phyloP scores from a whole-genome alignment of 306 rosid genomes.

The Leucaena leucocephala region DNA sequence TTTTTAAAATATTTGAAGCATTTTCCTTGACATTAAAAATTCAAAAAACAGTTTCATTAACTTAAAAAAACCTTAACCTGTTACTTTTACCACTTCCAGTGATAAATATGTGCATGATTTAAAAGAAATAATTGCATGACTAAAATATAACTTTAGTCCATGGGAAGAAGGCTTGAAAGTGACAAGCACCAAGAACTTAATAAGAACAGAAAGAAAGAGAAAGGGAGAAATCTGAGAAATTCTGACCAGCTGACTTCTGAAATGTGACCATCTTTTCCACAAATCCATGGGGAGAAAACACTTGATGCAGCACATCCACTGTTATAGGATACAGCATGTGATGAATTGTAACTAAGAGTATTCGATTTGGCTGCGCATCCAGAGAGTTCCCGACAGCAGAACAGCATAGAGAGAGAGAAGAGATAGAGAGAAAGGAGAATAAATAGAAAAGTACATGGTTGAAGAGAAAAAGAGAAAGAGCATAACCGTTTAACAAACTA shows the following conservation, averaged over 20 bases:
- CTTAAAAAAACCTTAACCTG: constrained; percentile 8
- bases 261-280: constrained; percentile 99
- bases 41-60: constrained; percentile 16
- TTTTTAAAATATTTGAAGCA: constrained; percentile 26
- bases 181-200: constrained; percentile 31
- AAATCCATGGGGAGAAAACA: constrained; percentile 95
- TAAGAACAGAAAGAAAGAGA: constrained; percentile 51
- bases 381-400: constrained; percentile 67
- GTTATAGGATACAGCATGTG: constrained; percentile 99
- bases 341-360: constrained; percentile 97
- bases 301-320: constrained; percentile 99
- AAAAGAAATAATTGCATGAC: constrained; percentile 27
- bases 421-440: constrained; percentile 85
- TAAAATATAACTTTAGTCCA: constrained; percentile 24
- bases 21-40: constrained; percentile 9
- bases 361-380: constrained; percentile 98
- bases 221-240: constrained; percentile 71
- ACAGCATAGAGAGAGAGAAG: constrained; percentile 85
- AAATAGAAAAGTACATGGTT: constrained; percentile 69
- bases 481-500: constrained; percentile 35
- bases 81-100: constrained; percentile 20
- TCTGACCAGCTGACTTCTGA: constrained; percentile 99
- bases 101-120: background rate
- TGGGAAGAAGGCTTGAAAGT: constrained; percentile 17
- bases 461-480: constrained; percentile 50